A percentile compares a stretch with the other conserved stretches of the same genome.
Evolutionary conservation across 768 basidiomycete genomes (phyloP).

Genomic region (Termitomyces sp.): DNA sequence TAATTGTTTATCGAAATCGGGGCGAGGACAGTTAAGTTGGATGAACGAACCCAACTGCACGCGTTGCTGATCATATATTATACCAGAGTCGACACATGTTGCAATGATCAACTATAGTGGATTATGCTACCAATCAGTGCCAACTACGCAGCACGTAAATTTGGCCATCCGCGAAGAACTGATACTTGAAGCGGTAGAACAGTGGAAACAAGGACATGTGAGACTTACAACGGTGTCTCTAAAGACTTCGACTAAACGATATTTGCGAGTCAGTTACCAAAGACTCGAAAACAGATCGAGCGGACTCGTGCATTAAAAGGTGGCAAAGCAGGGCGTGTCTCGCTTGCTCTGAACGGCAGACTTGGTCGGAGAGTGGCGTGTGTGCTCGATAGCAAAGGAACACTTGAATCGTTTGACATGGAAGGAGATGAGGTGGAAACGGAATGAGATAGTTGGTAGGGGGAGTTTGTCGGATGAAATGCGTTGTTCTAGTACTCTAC

Average conservation of each 20-base stretch:
- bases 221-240: slow-evolving; percentile 20
- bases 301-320: slow-evolving; percentile 51
- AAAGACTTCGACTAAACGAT: slow-evolving; percentile 22
- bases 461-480: neutral
- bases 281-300: slow-evolving; percentile 46
- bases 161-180: slow-evolving; percentile 57
- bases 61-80: slow-evolving; percentile 30
- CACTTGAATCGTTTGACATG: slow-evolving; percentile 72
- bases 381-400: slow-evolving; percentile 61
- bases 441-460: slow-evolving; percentile 21
- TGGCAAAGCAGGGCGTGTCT: slow-evolving; percentile 44
- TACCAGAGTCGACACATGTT: slow-evolving; percentile 50
- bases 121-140: slow-evolving; percentile 53
- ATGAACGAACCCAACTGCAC: slow-evolving; percentile 15
- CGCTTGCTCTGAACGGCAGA: slow-evolving; percentile 71
- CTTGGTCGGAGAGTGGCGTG: slow-evolving; percentile 71
- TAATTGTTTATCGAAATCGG: slow-evolving; percentile 56
- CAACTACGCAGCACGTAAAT: slow-evolving; percentile 45
- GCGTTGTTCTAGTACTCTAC: neutral
- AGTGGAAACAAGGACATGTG: slow-evolving; percentile 63
- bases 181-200: slow-evolving; percentile 50
- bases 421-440: slow-evolving; percentile 58
- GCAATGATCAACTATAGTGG: slow-evolving; percentile 59
- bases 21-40: slow-evolving; percentile 42
- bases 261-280: slow-evolving; percentile 39